Conservation (phyloP, 768 basidiomycete species). For the Russula sp. region DNA sequence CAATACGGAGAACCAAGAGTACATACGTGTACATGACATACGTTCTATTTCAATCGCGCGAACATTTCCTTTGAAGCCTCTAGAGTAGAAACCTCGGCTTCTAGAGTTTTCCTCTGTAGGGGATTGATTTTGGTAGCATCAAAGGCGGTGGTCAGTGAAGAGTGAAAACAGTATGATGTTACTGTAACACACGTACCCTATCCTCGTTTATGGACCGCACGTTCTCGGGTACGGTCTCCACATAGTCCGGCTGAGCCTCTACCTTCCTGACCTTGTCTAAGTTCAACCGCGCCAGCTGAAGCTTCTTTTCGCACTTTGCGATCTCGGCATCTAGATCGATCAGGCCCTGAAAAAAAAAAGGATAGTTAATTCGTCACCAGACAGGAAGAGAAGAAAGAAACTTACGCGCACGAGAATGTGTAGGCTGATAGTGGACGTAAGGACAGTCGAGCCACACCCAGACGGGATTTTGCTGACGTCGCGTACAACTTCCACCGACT, state of each 20-base stretch:
- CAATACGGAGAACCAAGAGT: neutral
- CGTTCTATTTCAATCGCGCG: conserved; percentile 51
- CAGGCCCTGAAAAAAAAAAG: conserved; percentile 61
- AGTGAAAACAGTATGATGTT: no score
- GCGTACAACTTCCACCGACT: conserved; percentile 65
- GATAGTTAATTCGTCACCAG: neutral
- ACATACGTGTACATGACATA: neutral
- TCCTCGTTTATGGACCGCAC: conserved; percentile 75
- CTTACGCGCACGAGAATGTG: conserved; percentile 84
- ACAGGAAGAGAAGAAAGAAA: conserved; percentile 9
- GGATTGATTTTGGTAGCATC: conserved; percentile 1
- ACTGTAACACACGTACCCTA: conserved; percentile 53
- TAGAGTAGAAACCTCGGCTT: conserved; percentile 76
- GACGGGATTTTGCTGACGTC: conserved; percentile 67
- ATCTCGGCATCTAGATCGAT: conserved; percentile 89
- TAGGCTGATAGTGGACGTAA: conserved; percentile 70
- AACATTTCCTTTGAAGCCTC: conserved; percentile 76
- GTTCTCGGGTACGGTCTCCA: conserved; percentile 71
- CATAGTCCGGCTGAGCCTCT: conserved; percentile 72
- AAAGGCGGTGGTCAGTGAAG: no score
- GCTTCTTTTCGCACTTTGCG: conserved; percentile 86
- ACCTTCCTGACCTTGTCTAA: conserved; percentile 75
- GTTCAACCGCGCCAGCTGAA: conserved; percentile 63
- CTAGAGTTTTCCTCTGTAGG: conserved; percentile 64
- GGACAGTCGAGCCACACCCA: conserved; percentile 82